These are phyloP conservation scores for Stachybotrys echinatus DNA, from an alignment of 2,329 filamentous ascomycete species.

Conservation along the genomic window DNA sequence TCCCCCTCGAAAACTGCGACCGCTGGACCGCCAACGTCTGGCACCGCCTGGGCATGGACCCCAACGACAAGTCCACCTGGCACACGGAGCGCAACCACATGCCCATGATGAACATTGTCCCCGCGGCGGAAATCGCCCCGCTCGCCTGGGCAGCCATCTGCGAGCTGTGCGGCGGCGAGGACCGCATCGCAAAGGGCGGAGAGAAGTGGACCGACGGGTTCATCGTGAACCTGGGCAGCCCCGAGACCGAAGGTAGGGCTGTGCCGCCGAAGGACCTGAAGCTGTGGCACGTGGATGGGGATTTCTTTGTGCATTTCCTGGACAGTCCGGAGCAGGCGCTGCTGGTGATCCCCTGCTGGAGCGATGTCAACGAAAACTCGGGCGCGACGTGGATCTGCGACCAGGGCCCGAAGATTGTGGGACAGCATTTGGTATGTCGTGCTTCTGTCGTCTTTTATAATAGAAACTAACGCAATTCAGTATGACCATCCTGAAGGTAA, in stretches of 20 bases:
- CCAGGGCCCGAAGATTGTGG: background rate
- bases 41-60: conserved; percentile 60
- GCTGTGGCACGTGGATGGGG: conserved; percentile 65
- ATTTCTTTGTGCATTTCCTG: conserved; percentile 67
- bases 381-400: background rate
- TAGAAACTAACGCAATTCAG: conserved; percentile 49
- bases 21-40: conserved; percentile 38
- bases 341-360: conserved; percentile 51
- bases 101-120: conserved; percentile 51
- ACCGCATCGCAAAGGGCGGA: conserved; percentile 40
- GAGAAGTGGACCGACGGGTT: conserved; percentile 60
- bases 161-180: conserved; percentile 59
- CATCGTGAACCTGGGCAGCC: conserved; percentile 63
- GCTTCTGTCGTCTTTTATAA: background rate
- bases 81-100: conserved; percentile 57
- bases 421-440: background rate
- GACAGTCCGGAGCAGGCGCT: conserved; percentile 64
- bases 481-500: conserved; percentile 57
- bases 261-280: conserved; percentile 45
- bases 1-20: background rate
- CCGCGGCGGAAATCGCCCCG: conserved; percentile 52
- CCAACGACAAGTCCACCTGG: conserved; percentile 62
- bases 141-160: conserved; percentile 64
- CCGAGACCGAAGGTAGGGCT: conserved; percentile 42
- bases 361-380: background rate